Evolutionary conservation across 2,329 filamentous ascomycete species (phyloP).

Genomic region (Ceratocystis diversiconidia): DNA sequence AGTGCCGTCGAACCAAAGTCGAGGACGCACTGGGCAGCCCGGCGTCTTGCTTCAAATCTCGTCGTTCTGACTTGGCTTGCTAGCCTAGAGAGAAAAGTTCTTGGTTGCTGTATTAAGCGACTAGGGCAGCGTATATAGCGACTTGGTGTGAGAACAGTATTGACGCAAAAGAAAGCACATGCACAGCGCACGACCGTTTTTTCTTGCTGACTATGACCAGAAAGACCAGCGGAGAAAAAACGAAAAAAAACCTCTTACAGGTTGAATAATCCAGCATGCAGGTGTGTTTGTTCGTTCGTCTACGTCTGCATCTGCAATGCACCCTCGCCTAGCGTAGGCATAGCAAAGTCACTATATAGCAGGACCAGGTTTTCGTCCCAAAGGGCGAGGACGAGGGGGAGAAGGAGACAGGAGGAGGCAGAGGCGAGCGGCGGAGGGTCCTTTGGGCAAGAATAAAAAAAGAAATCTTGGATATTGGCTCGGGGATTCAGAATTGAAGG

Average conservation of each 20-base stretch:
- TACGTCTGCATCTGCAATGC: background rate
- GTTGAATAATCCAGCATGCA: too few relatives aligned
- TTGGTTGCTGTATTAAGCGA: too few relatives aligned
- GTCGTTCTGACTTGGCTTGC: background rate
- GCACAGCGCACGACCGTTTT: background rate
- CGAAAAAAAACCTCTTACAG: background rate
- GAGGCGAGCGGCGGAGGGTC: background rate
- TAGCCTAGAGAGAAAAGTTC: too few relatives aligned
- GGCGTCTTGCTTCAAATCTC: background rate
- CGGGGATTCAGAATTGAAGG: background rate
- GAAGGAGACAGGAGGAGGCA: background rate
- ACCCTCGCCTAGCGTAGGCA: background rate
- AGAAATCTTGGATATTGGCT: background rate
- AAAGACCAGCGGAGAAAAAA: background rate
- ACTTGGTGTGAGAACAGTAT: background rate
- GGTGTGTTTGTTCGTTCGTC: too few relatives aligned
- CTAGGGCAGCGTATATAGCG: too few relatives aligned
- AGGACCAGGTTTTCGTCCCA: background rate
- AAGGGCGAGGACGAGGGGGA: background rate
- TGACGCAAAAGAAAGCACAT: background rate
- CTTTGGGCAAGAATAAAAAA: background rate
- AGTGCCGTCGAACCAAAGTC: background rate
- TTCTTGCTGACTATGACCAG: background rate
- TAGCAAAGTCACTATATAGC: background rate
- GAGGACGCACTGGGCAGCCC: background rate